These are phyloP conservation scores for Eimeria sp. DNA, from an alignment of 169 alveolate genomes.

Conservation along the genomic window DNA sequence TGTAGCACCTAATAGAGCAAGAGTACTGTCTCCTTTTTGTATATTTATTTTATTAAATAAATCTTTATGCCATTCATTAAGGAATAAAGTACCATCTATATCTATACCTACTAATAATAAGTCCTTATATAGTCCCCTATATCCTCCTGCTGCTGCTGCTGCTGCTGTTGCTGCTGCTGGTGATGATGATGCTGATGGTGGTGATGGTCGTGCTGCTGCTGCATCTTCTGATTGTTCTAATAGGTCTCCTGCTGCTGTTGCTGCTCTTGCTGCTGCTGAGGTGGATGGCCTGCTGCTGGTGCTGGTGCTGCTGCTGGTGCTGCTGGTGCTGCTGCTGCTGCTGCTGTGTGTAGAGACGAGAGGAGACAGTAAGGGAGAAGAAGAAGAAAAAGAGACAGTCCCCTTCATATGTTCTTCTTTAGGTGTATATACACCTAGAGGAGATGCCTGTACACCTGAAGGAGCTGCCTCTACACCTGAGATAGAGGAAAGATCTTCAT, in stretches of 20 bases:
- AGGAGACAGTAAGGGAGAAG: background rate
- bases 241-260: background rate
- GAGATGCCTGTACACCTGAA: background rate
- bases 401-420: background rate
- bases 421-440: background rate
- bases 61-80: background rate
- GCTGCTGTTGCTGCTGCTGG: background rate
- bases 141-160: background rate
- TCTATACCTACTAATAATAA: conserved; percentile 3
- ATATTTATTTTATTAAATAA: no score
- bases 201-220: background rate
- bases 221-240: background rate
- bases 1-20: background rate
- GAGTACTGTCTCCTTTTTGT: conserved; percentile 21
- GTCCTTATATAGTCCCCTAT: background rate
- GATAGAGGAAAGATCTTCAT: no score
- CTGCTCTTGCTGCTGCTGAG: conserved; percentile 11
- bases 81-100: background rate
- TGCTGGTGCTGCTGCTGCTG: conserved; percentile 47
- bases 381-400: background rate
- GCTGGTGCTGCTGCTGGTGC: conserved; percentile 51
- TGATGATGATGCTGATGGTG: background rate
- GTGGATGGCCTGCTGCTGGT: background rate
- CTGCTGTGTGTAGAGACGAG: background rate
- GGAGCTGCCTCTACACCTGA: background rate